Evolutionary conservation across 208 protist genomes (phyloP).

Genomic region (Tritrichomonas musculus): DNA sequence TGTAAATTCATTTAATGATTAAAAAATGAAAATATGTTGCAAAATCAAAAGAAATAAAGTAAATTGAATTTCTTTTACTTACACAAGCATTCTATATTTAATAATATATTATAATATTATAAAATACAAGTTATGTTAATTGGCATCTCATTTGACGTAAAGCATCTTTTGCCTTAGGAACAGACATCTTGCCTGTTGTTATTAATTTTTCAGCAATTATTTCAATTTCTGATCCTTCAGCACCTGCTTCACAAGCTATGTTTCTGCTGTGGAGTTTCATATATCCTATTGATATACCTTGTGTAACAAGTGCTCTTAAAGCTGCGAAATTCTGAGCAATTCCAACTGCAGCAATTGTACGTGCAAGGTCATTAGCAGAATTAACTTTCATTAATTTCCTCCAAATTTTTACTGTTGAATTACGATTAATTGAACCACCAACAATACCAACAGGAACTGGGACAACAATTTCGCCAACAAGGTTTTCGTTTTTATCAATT

Average conservation of each 20-base stretch:
- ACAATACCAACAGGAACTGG: conserved; percentile 1
- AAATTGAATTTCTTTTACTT: too few relatives aligned
- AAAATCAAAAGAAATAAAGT: too few relatives aligned
- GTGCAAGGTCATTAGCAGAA: neutral
- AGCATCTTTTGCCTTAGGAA: neutral
- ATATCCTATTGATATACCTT: conserved; percentile 56
- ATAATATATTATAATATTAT: too few relatives aligned
- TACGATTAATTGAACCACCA: neutral
- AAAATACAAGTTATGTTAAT: too few relatives aligned
- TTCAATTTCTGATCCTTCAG: neutral
- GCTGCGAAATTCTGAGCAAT: conserved; percentile 53
- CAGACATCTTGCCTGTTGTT: neutral
- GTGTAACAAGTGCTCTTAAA: conserved; percentile 49
- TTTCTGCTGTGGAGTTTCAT: conserved; percentile 56
- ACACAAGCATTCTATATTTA: too few relatives aligned
- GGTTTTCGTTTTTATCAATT: neutral
- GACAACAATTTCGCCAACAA: neutral
- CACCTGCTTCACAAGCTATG: conserved; percentile 40
- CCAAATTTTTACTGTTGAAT: neutral
- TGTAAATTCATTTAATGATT: too few relatives aligned
- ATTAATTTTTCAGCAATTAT: neutral
- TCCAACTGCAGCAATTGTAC: neutral
- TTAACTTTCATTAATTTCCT: neutral
- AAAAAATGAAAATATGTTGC: too few relatives aligned
- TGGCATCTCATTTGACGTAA: too few relatives aligned